Evolutionary conservation across 495 filamentous ascomycete genomes (phyloP).

Genomic region (Hyaloscypha finlandica): DNA sequence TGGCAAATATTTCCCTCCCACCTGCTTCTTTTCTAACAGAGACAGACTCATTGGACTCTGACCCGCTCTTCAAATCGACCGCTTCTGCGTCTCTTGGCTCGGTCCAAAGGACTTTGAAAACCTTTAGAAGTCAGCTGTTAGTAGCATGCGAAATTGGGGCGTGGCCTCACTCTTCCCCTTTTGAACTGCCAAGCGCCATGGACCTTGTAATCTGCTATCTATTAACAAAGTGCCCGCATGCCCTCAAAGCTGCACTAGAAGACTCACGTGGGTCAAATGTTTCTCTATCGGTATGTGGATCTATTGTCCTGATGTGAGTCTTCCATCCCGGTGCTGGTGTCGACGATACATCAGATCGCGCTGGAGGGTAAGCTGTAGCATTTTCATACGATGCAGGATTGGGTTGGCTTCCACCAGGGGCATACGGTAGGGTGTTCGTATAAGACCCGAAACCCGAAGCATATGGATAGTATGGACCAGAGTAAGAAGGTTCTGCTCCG

Average conservation of each 20-base stretch:
- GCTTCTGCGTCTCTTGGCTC: neutral
- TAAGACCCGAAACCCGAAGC: no score
- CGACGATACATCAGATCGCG: no score
- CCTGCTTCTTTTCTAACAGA: neutral
- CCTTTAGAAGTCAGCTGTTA: neutral
- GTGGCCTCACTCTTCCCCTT: neutral
- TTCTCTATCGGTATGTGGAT: neutral
- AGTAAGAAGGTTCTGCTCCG: no score
- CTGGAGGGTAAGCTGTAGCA: neutral
- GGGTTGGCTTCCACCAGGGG: no score
- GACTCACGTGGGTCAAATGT: slow-evolving; percentile 9
- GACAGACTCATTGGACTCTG: neutral
- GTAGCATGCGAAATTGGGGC: neutral
- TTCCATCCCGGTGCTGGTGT: neutral
- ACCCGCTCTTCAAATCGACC: neutral
- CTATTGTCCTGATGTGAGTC: neutral
- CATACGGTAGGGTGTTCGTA: no score
- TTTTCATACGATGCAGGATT: neutral
- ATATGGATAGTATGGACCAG: no score
- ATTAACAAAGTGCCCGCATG: neutral
- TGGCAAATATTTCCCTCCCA: neutral
- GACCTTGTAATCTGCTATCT: slow-evolving; percentile 11
- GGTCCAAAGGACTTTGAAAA: slow-evolving; percentile 5
- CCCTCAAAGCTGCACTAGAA: neutral
- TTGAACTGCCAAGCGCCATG: slow-evolving; percentile 4